These are phyloP conservation scores for Xylariaceae sp. DNA, from an alignment of 2,329 filamentous ascomycete genomes.

Conservation along the genomic window DNA sequence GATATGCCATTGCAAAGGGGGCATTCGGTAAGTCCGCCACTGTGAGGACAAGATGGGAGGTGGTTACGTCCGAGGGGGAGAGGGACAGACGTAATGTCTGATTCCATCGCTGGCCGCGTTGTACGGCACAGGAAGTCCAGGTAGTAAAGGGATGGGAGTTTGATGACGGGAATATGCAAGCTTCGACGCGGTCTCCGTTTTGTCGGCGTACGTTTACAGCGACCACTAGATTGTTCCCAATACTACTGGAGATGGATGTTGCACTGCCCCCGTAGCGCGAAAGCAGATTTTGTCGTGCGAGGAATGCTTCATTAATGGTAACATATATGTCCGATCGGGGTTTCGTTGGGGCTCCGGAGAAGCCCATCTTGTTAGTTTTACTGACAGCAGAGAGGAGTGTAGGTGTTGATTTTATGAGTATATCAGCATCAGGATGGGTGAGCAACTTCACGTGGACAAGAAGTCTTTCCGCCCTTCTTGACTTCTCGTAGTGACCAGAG, in stretches of 20 bases:
- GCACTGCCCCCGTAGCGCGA: conserved; percentile 68
- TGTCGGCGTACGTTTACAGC: conserved; percentile 80
- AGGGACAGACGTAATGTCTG: conserved; percentile 81
- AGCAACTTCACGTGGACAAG: conserved; percentile 78
- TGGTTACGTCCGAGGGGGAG: conserved; percentile 70
- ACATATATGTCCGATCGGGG: conserved; percentile 92
- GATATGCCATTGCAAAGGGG: conserved; percentile 85
- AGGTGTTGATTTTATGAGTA: conserved; percentile 77
- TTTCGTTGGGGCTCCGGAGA: conserved; percentile 84
- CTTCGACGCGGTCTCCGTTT: conserved; percentile 75
- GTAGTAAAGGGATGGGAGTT: conserved; percentile 73
- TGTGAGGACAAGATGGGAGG: conserved; percentile 83
- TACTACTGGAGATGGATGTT: conserved; percentile 57
- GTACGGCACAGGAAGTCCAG: conserved; percentile 79
- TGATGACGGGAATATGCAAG: conserved; percentile 81
- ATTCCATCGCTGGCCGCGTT: conserved; percentile 78
- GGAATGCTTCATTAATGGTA: conserved; percentile 71
- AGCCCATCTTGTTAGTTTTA: conserved; percentile 84
- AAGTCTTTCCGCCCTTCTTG: conserved; percentile 65
- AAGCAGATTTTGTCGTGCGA: conserved; percentile 69
- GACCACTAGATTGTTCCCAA: conserved; percentile 73
- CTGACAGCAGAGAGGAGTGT: conserved; percentile 77
- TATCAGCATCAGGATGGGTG: conserved; percentile 68
- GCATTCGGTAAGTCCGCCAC: conserved; percentile 79
- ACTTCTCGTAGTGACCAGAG: conserved; percentile 69